Base-by-base conservation (phyloP, 2,329 filamentous ascomycete species). In the Fusarium goolgardi region DNA sequence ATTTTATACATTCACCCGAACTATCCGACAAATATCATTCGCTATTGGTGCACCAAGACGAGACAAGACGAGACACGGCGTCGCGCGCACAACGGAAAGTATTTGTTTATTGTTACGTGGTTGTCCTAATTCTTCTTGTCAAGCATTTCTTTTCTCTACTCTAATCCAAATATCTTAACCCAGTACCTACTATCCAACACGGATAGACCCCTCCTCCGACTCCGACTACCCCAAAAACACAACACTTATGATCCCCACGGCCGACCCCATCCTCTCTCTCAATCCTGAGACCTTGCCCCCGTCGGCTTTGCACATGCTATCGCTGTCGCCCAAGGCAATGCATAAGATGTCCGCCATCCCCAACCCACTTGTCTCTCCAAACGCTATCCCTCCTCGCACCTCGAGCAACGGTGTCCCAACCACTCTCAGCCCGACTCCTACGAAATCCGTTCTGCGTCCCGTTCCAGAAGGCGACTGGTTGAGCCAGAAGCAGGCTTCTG, bases 301-400 rank as follows among this genome's bases (percentile, higher is more conserved):
- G 53, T 55, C 58, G 31, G 60, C 62, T 60, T 59, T 66, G 53
- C 59, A 60, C 51, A 72, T 73, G 69, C 53, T 73, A 52, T 71
- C 74, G 27, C 51, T 74, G 18, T 62, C 73, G 45, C 55, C 71
- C 34, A 63, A 47, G 41, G 71, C 66, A 44, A 62, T 59, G 63
- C 69, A 74, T 55, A 73, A 71, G 66, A 74, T 75, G 71, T 47
- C 67, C 46, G 37, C 44, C 34, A 46, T 63, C 49, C 45, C 52
- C 37, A 75, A 60, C 52, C 73, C 72, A 85, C 71, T 77, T 45
- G 58, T 75, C 40, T 78, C 78, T 12, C 89, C 90, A 55, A 89
- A 87, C 77, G 83, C 85, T 37, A 93, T 94, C 56, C 91, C 92
- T 21, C 89, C 90, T 5, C 86, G 91, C 66, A 93, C 89, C 45